Evolutionary conservation across 345 rosid species (phyloP), one percentile per base, ranked within the genome.

Genomic region (Eucalyptus sp.): DNA sequence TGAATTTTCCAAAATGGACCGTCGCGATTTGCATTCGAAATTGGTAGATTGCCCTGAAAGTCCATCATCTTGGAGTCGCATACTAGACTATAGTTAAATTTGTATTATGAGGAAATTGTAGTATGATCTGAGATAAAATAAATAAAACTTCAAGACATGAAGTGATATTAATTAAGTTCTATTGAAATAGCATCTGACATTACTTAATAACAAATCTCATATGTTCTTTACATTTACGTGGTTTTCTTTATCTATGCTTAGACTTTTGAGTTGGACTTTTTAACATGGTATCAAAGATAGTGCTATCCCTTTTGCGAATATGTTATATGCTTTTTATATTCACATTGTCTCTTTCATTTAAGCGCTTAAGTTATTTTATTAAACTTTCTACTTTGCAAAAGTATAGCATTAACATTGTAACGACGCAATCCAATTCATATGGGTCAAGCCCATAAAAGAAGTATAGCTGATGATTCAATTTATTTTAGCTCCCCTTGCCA

Each of bases 211-310:
- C 0, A 0, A 3, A 22, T 24, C 12, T 56, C 27, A 4, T 56
- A 22, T 56, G 5, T 9, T 22, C 1, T 56, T 56, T 56, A 20
- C 9, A 56, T 56, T 56, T 29, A 24, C 3, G 0, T 56, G 1
- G 18, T 52, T 0, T 7, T 56, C 5, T 56, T 56, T 52, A 52
- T 18, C 13, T 24, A 1, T 56, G 0, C 0, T 56, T 24, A 56
- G 10, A 20, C 0, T 56, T 56, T 22, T 56, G 5, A 5, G 3
- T 24, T 56, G 1, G 1, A 24, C 29, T 56, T 56, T 56, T 2
- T 8, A 56, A 22, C 12, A 0, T 4, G 5, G 1, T 8, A 56
- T 22, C 5, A 22, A 0, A 56, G 1, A 56, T 1, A 1, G 3
- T 4, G 27, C 0, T 4, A 22, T 56, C 12, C 1, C 13, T 2